These are phyloP conservation scores for Mycosphaerella sp. DNA, from an alignment of 2,329 filamentous ascomycete genomes.

Conservation along the genomic window DNA sequence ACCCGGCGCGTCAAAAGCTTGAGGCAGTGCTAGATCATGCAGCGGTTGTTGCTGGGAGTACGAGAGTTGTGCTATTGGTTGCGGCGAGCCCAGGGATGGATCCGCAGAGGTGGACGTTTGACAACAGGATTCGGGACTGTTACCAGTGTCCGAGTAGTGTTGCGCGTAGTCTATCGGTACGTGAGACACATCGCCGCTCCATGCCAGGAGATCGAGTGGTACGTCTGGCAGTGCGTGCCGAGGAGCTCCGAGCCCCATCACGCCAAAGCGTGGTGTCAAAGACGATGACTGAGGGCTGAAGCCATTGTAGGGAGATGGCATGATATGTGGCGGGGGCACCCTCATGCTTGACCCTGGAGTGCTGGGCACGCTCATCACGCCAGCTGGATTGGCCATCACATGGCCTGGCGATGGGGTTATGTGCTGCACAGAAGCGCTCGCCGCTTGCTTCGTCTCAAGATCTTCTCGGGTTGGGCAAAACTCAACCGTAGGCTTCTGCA, in stretches of 20 bases:
- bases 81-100: slow-evolving; percentile 12
- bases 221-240: slow-evolving; percentile 20
- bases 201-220: slow-evolving; percentile 24
- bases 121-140: too few species aligned
- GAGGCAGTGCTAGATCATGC: slow-evolving; percentile 6
- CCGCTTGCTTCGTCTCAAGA: slow-evolving; percentile 23
- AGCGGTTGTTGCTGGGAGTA: slow-evolving; percentile 10
- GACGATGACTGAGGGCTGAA: slow-evolving; percentile 15
- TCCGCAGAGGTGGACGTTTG: slow-evolving; percentile 15
- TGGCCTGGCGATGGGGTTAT: slow-evolving; percentile 20
- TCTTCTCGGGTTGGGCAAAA: slow-evolving; percentile 29
- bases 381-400: slow-evolving; percentile 15
- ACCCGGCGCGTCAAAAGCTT: slow-evolving; percentile 1
- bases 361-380: slow-evolving; percentile 15
- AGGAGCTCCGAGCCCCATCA: slow-evolving; percentile 30
- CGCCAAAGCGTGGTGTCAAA: slow-evolving; percentile 28
- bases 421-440: slow-evolving; percentile 7
- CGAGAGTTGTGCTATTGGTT: slow-evolving; percentile 1
- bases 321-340: slow-evolving; percentile 11
- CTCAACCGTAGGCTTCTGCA: slow-evolving; percentile 29
- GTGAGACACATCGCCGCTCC: slow-evolving; percentile 24
- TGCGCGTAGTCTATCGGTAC: slow-evolving; percentile 23
- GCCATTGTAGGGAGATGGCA: slow-evolving; percentile 15
- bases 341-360: slow-evolving; percentile 14
- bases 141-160: slow-evolving; percentile 8